Conservation (phyloP, 2,329 filamentous ascomycete genomes). For the Lachnellula cervina region DNA sequence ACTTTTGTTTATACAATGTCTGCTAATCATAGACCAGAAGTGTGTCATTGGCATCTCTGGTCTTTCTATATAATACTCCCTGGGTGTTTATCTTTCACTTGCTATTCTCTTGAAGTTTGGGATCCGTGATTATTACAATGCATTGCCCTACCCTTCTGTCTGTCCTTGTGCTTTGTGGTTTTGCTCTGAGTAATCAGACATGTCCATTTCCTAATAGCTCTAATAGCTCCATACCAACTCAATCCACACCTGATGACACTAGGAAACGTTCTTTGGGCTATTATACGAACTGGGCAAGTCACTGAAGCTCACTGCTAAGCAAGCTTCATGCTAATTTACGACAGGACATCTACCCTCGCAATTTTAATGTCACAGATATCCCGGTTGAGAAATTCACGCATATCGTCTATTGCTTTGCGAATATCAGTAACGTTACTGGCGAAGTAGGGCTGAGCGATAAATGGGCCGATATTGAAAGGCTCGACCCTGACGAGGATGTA, state of each 20-base stretch:
- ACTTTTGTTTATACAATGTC: too few species aligned
- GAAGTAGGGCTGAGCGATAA: slow-evolving; percentile 57
- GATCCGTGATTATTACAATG: slow-evolving; percentile 14
- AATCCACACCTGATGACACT: slow-evolving; percentile 9
- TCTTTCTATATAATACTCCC: background rate
- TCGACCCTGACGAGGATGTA: too few species aligned
- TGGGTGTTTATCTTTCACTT: background rate
- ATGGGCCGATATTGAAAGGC: slow-evolving; percentile 72
- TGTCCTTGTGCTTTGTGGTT: background rate
- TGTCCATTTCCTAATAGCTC: background rate
- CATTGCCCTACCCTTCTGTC: slow-evolving; percentile 10
- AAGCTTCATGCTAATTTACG: background rate
- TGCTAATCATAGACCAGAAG: too few species aligned
- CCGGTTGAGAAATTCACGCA: slow-evolving; percentile 68
- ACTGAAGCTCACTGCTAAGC: background rate
- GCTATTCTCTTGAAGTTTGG: background rate
- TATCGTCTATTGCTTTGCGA: slow-evolving; percentile 77
- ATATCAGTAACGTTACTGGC: slow-evolving; percentile 65
- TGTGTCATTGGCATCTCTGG: too few species aligned
- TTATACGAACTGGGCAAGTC: background rate
- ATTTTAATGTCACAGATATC: slow-evolving; percentile 67
- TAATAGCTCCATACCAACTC: background rate
- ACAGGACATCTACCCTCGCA: slow-evolving; percentile 65
- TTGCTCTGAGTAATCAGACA: slow-evolving; percentile 3
- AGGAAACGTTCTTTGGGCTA: background rate